Percentiles rank a stretch among this genome's conserved stretches.
phyloP scores from a whole-genome alignment of 2,329 filamentous ascomycete species.

The Fusarium buharicum region DNA sequence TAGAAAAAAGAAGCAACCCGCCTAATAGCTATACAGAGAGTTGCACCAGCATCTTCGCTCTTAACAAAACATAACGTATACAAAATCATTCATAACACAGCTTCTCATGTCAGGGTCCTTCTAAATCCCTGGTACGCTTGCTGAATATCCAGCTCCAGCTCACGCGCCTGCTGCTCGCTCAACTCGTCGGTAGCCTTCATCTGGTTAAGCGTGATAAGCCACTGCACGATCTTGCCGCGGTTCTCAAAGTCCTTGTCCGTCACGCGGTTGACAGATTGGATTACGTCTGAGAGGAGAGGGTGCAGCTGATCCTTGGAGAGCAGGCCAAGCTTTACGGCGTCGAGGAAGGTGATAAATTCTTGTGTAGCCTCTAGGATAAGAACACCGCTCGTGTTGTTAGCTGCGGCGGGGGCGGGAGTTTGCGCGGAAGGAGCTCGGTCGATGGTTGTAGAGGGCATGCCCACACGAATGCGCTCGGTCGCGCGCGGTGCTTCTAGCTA shows the following conservation, averaged over 20 bases:
- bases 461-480: conserved; percentile 90
- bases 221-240: conserved; percentile 96
- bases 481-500: conserved; percentile 95
- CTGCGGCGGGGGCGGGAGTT: conserved; percentile 55
- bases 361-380: conserved; percentile 92
- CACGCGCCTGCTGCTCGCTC: conserved; percentile 84
- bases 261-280: conserved; percentile 96
- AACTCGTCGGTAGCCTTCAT: conserved; percentile 96
- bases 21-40: conserved; percentile 10
- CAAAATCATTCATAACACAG: conserved; percentile 3
- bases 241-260: conserved; percentile 95
- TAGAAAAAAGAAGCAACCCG: conserved; percentile 23
- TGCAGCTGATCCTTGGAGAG: conserved; percentile 97
- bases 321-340: conserved; percentile 91
- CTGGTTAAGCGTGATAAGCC: conserved; percentile 96
- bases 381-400: conserved; percentile 65
- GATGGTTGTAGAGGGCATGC: conserved; percentile 86
- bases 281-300: conserved; percentile 91
- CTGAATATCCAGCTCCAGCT: conserved; percentile 93
- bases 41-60: conserved; percentile 23
- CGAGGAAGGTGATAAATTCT: conserved; percentile 98
- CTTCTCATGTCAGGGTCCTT: conserved; percentile 69
- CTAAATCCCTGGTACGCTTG: conserved; percentile 96
- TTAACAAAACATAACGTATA: conserved; percentile 12
- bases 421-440: conserved; percentile 62